Conservation (phyloP, 352 stramenopile species). For the Thraustochytrium striatum region DNA sequence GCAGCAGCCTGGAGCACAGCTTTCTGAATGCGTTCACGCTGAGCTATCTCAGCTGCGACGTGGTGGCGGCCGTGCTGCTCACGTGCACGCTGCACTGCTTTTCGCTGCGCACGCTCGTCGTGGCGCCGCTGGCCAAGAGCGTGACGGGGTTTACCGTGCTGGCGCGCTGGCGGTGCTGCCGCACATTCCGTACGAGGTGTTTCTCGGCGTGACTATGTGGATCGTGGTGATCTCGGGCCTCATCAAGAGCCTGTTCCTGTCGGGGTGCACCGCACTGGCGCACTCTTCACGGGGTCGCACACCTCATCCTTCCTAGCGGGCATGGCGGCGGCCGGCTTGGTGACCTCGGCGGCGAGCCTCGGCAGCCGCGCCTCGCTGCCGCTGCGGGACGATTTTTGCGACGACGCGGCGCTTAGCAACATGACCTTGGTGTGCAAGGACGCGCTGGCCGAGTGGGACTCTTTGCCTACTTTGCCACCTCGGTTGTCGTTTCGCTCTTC, state of each 20-base stretch:
- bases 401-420: background rate
- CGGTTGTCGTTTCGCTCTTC: background rate
- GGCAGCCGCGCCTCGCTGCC: background rate
- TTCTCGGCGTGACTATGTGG: background rate
- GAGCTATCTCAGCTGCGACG: background rate
- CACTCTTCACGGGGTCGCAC: background rate
- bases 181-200: background rate
- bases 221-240: background rate
- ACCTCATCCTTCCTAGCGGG: background rate
- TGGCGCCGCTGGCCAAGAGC: background rate
- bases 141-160: background rate
- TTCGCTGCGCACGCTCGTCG: background rate
- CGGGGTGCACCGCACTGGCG: background rate
- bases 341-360: background rate
- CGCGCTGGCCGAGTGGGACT: background rate
- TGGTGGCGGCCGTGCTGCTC: background rate
- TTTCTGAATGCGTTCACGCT: background rate
- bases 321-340: background rate
- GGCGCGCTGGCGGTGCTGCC: background rate
- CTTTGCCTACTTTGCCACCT: background rate
- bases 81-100: background rate
- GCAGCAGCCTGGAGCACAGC: background rate
- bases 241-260: background rate
- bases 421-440: background rate
- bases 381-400: background rate